Evolutionary conservation across 2,329 filamentous ascomycete species (phyloP), one percentile per base, ranked within the genome.

Genomic region (Endocalyx cinctus): DNA sequence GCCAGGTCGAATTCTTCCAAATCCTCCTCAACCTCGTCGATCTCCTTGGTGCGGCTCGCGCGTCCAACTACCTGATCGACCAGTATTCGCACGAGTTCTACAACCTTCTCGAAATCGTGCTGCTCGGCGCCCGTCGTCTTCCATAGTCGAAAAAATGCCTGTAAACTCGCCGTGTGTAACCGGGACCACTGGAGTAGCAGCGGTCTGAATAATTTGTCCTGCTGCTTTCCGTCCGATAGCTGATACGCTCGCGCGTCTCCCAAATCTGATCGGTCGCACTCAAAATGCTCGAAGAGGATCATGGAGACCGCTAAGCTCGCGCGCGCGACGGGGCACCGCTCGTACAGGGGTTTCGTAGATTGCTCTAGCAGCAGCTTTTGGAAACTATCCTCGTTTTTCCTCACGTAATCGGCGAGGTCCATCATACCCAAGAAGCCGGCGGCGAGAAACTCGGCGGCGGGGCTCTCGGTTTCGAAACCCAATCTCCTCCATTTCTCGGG

Each of bases 381-480:
- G 48, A 94, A 97, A 10, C 79, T 79, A 54, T 96, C 89, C 57
- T 95, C 87, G 54, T 95, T 82, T 55, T 88, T 94, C 52, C 84
- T 78, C 30, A 95, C 87, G 57, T 87, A 98, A 59, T 97, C 89
- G 3, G 88, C 87, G 51, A 98, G 63, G 58, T 98, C 92, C 89
- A 98, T 97, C 77, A 98, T 87, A 17, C 92, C 92, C 34, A 98
- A 63, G 56, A 89, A 97, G 0, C 92, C 92, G 17, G 85, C 84
- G 25, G 77, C 69, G 14, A 87, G 81, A 54, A 98, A 97, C 48
- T 98, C 92, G 49, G 74, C 73, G 1, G 82, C 82, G 4, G 92
- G 92, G 46, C 77, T 89, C 60, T 98, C 92, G 0, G 84, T 83
- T 58, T 92, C 84, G 51, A 98, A 98, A 3, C 92, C 92, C 26